phyloP scores from a whole-genome alignment of 148 eudicot species.

The Limonium bicolor region DNA sequence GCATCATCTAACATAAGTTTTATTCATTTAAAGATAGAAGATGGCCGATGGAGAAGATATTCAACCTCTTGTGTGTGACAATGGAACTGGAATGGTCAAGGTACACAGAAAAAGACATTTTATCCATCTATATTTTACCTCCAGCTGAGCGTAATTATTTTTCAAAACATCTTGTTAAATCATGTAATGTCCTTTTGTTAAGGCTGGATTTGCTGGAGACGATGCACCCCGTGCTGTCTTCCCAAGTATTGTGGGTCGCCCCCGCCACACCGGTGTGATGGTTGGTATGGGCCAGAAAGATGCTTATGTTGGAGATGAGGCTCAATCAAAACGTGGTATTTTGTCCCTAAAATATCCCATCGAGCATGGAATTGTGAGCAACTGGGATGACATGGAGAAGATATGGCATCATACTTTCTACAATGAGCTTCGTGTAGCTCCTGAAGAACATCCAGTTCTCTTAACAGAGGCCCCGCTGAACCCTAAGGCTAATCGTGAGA shows the following conservation, averaged over 20 bases:
- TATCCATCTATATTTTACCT: too few relatives aligned
- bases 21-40: neutral
- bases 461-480: conserved; percentile 82
- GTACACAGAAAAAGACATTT: neutral
- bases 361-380: conserved; percentile 88
- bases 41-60: conserved; percentile 5
- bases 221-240: conserved; percentile 86
- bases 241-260: conserved; percentile 89
- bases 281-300: conserved; percentile 92
- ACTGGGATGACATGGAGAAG: conserved; percentile 95
- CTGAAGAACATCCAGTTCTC: conserved; percentile 85
- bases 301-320: conserved; percentile 84
- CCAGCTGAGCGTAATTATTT: too few relatives aligned
- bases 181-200: neutral
- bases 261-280: conserved; percentile 90
- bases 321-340: conserved; percentile 89
- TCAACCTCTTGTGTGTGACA: conserved; percentile 5
- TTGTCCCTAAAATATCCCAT: conserved; percentile 72
- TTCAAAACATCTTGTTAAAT: too few relatives aligned
- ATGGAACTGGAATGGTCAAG: conserved; percentile 5
- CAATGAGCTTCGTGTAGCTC: conserved; percentile 85
- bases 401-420: conserved; percentile 91
- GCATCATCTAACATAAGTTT: neutral
- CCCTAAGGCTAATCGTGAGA: conserved; percentile 92
- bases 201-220: conserved; percentile 98